A percentile compares a stretch with the other conserved stretches of the same genome.
phyloP scores from a whole-genome alignment of 768 basidiomycete genomes.

The Mycena galericulata region DNA sequence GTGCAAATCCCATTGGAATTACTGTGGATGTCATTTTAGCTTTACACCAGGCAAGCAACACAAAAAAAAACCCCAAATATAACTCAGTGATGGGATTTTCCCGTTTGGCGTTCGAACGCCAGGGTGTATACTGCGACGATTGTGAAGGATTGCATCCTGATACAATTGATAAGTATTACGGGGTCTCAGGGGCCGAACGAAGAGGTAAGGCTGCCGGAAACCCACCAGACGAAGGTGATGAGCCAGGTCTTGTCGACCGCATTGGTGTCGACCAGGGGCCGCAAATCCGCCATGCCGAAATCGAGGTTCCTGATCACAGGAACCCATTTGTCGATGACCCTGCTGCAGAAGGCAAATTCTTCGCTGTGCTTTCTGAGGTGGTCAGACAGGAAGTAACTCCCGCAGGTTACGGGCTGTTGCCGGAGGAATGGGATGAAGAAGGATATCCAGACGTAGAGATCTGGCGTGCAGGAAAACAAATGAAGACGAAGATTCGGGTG shows the following conservation, averaged over 20 bases:
- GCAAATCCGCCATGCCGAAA: constrained; percentile 7
- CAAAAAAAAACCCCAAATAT: too few relatives aligned
- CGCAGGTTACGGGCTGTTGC: constrained; percentile 5
- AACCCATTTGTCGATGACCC: constrained; percentile 15
- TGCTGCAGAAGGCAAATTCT: neutral
- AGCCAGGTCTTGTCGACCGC: neutral
- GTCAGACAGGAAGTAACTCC: neutral
- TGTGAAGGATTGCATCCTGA: constrained; percentile 32
- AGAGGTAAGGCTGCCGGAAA: neutral
- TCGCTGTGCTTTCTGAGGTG: constrained; percentile 1
- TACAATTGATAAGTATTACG: constrained; percentile 33
- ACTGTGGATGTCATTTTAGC: too few relatives aligned
- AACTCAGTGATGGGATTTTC: too few relatives aligned
- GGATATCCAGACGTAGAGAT: constrained; percentile 14
- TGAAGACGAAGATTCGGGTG: neutral
- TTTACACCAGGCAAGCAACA: too few relatives aligned
- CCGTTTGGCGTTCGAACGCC: too few relatives aligned
- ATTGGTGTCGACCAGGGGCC: neutral
- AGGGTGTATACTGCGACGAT: too few relatives aligned
- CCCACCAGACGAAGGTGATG: constrained; percentile 1
- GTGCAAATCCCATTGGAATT: too few relatives aligned
- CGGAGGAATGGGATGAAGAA: constrained; percentile 11
- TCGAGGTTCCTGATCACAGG: constrained; percentile 4
- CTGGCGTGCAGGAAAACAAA: neutral
- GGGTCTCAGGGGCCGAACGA: constrained; percentile 1